Percentiles rank a stretch among this genome's conserved stretches.
phyloP scores from a whole-genome alignment of 352 stramenopile species.

The Pythium insidiosum region DNA sequence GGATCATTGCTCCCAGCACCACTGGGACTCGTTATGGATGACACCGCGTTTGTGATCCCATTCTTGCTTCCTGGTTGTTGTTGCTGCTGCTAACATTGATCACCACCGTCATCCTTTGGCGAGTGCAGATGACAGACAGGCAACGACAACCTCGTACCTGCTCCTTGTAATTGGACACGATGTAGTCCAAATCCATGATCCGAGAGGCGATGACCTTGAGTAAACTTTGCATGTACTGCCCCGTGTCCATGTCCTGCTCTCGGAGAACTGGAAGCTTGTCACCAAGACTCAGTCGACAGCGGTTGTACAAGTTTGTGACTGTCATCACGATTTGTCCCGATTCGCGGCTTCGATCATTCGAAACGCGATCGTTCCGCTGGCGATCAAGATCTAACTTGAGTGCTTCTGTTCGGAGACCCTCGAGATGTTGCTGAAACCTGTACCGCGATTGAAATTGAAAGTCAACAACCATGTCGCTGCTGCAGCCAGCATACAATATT shows the following conservation, averaged over 20 bases:
- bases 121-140: neutral
- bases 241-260: slow-evolving; percentile 68
- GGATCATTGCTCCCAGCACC: no score
- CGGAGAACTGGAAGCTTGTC: slow-evolving; percentile 65
- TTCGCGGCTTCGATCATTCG: slow-evolving; percentile 80
- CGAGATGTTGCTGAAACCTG: slow-evolving; percentile 72
- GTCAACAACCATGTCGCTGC: neutral
- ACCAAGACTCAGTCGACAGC: slow-evolving; percentile 63
- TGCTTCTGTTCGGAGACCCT: slow-evolving; percentile 63
- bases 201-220: slow-evolving; percentile 71
- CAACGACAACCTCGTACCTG: slow-evolving; percentile 20
- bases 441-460: neutral
- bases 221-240: slow-evolving; percentile 64
- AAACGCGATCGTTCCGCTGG: slow-evolving; percentile 62
- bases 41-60: no score
- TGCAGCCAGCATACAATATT: neutral
- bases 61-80: no score
- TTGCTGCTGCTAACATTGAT: no score
- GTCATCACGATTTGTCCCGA: slow-evolving; percentile 87
- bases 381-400: slow-evolving; percentile 79
- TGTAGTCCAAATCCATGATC: slow-evolving; percentile 85
- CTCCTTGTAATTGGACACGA: slow-evolving; percentile 60
- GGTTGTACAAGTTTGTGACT: slow-evolving; percentile 89
- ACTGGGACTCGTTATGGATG: no score
- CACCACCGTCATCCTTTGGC: neutral